Evolutionary conservation across 768 basidiomycete genomes (phyloP).

Genomic region (Boletus patriciae): DNA sequence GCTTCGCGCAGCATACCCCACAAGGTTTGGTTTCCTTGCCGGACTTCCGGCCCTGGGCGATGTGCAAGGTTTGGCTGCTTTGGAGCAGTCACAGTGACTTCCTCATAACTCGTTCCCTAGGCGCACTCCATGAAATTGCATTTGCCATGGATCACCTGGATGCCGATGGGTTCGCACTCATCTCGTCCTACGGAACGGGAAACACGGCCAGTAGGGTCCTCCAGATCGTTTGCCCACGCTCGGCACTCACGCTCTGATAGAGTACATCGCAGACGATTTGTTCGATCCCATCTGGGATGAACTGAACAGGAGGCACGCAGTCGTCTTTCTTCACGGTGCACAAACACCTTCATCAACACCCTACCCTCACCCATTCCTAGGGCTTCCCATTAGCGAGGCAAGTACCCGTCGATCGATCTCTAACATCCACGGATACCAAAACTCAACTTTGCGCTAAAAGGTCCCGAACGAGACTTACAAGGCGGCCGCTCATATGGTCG

Average conservation of each 20-base stretch:
- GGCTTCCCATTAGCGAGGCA: slow-evolving; percentile 70
- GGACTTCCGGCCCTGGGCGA: slow-evolving; percentile 63
- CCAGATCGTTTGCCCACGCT: background rate
- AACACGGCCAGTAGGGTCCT: slow-evolving; percentile 47
- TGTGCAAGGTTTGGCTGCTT: slow-evolving; percentile 46
- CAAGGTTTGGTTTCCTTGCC: slow-evolving; percentile 70
- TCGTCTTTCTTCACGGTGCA: slow-evolving; percentile 73
- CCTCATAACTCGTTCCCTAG: slow-evolving; percentile 35
- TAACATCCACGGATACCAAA: background rate
- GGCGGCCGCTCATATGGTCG: slow-evolving; percentile 75
- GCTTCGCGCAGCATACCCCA: slow-evolving; percentile 49
- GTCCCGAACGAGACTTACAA: slow-evolving; percentile 83
- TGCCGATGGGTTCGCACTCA: slow-evolving; percentile 63
- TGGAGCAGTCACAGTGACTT: background rate
- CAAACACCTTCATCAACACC: slow-evolving; percentile 66
- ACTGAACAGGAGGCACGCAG: slow-evolving; percentile 54
- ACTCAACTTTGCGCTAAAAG: slow-evolving; percentile 35
- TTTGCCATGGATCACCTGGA: slow-evolving; percentile 60
- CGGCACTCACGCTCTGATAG: slow-evolving; percentile 35
- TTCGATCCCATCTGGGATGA: slow-evolving; percentile 74
- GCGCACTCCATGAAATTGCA: slow-evolving; percentile 57
- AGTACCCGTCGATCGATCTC: slow-evolving; percentile 10
- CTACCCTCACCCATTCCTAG: slow-evolving; percentile 60
- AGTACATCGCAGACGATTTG: slow-evolving; percentile 61
- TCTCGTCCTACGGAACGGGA: slow-evolving; percentile 67